Base-by-base conservation (phyloP, 129 eudicot species). In the Helianthus annuus region DNA sequence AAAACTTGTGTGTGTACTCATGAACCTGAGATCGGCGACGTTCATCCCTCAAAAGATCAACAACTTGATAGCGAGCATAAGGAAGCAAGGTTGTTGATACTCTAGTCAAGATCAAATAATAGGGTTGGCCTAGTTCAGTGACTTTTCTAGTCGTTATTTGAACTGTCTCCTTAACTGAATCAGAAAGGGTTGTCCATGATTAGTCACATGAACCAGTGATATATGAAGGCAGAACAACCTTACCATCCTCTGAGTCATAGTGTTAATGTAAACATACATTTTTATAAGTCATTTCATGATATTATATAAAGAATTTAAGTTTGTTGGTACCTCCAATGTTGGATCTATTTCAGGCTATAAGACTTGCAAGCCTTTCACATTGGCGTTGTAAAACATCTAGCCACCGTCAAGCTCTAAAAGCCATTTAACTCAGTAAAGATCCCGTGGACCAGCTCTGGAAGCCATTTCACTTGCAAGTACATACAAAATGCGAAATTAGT, bases 311-410 rank as follows among this genome's bases (percentile, higher is more conserved):
- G 17, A 54, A 4, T 51, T 36, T 11, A 16, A 10, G 14, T 69
- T 38, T 15, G n/a, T 56, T 3, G 17, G 48, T 42, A 82, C 99
- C 99, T 88, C 99, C 99, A 73, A 91, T 89, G 36, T 95, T 97
- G 7, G 99, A 84, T 67, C 88, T 86, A 64, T 90, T 95, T 59
- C 99, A 61, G 32, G 99, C 99, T 97, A 95, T 86, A 64, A 90
- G 99, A 76, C 97, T 95, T n/a, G 99, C 99, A 13, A 95, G 80
- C 83, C 99, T 84, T 79, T 95, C 97, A 54, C 99, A 95, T 74
- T 95, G 99, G 44, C 99, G 78, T 58, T 83, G 85, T 79, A 95
- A 71, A 55, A 91, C 88, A 19, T 88, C 94, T 72, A 95, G 78
- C 99, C 99, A 95, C 0, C 99, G 82, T 29, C 57, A 86, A 15